phyloP scores from a whole-genome alignment of 2,329 filamentous ascomycete genomes.

The Fusarium phyllophilum region DNA sequence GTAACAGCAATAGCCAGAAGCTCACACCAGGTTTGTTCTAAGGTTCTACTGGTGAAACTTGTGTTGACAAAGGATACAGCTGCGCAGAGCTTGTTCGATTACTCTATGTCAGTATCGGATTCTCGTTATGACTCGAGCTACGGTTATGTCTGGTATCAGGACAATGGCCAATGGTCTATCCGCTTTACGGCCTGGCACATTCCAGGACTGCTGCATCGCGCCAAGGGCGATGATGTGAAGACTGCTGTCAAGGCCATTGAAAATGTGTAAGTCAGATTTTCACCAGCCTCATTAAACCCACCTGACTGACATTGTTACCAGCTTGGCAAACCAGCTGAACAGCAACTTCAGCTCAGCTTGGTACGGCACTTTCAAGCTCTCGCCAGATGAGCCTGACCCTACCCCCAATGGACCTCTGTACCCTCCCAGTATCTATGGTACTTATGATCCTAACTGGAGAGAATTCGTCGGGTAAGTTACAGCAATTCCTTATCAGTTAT shows the following conservation, averaged over 20 bases:
- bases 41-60: rapidly evolving
- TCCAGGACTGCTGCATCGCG: slow-evolving; percentile 46
- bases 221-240: background rate
- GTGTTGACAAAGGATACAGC: background rate
- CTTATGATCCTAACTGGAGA: slow-evolving; percentile 17
- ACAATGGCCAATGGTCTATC: slow-evolving; percentile 55
- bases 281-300: rapidly evolving
- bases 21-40: background rate
- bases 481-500: too few relatives aligned
- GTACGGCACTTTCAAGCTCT: slow-evolving; percentile 18
- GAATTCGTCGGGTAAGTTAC: slow-evolving; percentile 6
- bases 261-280: background rate
- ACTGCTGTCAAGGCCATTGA: slow-evolving; percentile 13
- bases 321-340: slow-evolving; percentile 12
- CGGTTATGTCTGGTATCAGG: slow-evolving; percentile 54
- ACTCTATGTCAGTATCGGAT: slow-evolving; percentile 53
- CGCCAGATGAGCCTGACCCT: slow-evolving; percentile 14
- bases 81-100: slow-evolving; percentile 29
- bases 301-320: background rate
- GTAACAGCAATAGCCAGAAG: slow-evolving; percentile 3
- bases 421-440: slow-evolving; percentile 9
- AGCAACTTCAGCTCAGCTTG: slow-evolving; percentile 5
- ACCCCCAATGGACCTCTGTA: slow-evolving; percentile 4
- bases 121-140: slow-evolving; percentile 54
- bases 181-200: slow-evolving; percentile 57